phyloP scores from a whole-genome alignment of 2,329 filamentous ascomycete genomes.

The Pseudogymnoascus sp. region DNA sequence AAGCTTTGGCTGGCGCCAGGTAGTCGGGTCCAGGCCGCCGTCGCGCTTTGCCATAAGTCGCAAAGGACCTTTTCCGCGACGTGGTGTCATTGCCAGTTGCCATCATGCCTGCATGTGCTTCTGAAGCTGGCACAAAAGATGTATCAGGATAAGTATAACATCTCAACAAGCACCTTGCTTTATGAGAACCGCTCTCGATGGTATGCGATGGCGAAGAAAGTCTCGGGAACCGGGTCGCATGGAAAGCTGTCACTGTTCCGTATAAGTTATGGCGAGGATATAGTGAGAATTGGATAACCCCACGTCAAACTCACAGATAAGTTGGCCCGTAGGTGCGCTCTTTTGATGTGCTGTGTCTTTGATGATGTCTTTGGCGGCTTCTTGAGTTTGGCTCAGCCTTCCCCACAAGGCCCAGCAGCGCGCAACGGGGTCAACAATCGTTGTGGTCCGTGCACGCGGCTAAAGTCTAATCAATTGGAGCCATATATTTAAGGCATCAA shows the following conservation, averaged over 20 bases:
- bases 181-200: background rate
- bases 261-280: background rate
- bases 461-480: background rate
- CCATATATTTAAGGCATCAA: background rate
- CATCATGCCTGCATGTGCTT: slow-evolving; percentile 17
- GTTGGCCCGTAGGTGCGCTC: background rate
- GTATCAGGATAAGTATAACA: background rate
- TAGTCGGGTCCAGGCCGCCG: slow-evolving; percentile 26
- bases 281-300: background rate
- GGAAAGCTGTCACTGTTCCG: background rate
- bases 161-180: background rate
- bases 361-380: background rate
- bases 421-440: slow-evolving; percentile 2
- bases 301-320: background rate
- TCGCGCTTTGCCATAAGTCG: slow-evolving; percentile 29
- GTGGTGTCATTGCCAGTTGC: slow-evolving; percentile 21
- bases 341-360: background rate
- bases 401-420: slow-evolving; percentile 3
- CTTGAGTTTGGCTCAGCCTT: slow-evolving; percentile 2
- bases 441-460: background rate
- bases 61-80: slow-evolving; percentile 24
- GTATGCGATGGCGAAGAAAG: background rate
- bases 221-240: background rate
- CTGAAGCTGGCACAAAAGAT: background rate
- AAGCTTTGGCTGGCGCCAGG: background rate